phyloP scores from a whole-genome alignment of 345 rosid genomes.

The Salix udensis region DNA sequence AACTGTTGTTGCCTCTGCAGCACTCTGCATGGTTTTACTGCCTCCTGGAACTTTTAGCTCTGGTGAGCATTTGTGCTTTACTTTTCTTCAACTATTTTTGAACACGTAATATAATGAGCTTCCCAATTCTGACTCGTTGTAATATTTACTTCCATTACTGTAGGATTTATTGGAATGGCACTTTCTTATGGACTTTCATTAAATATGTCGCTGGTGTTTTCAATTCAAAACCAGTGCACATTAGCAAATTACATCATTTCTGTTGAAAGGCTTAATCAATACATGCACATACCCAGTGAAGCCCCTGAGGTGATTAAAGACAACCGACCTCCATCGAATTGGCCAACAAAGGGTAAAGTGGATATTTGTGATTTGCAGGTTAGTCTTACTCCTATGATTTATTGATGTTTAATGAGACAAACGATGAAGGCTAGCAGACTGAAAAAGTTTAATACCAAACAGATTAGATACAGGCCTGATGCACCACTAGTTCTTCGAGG shows the following conservation, averaged over 20 bases:
- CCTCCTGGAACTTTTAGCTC: slow-evolving; percentile 89
- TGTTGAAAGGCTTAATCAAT: slow-evolving; percentile 89
- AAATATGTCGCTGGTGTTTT: slow-evolving; percentile 61
- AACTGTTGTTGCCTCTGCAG: slow-evolving; percentile 68
- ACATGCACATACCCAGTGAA: slow-evolving; percentile 83
- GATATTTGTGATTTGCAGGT: slow-evolving; percentile 79
- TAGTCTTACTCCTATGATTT: slow-evolving; percentile 10
- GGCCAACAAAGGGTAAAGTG: slow-evolving; percentile 84
- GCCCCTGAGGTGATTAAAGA: slow-evolving; percentile 81
- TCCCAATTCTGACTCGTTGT: neutral
- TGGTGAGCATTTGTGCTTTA: slow-evolving; percentile 40
- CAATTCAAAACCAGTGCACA: slow-evolving; percentile 89
- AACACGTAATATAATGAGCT: neutral
- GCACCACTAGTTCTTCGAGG: slow-evolving; percentile 76
- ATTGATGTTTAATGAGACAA: neutral
- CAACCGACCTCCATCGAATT: slow-evolving; percentile 60
- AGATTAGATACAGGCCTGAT: slow-evolving; percentile 72
- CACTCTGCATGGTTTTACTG: slow-evolving; percentile 89
- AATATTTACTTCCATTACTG: slow-evolving; percentile 2
- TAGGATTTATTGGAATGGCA: slow-evolving; percentile 99
- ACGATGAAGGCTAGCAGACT: neutral
- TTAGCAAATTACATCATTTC: slow-evolving; percentile 81
- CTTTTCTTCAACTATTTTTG: neutral
- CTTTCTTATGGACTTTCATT: slow-evolving; percentile 89
- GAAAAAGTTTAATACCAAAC: slow-evolving; percentile 21